Evolutionary conservation across 129 eudicot species (phyloP).

Genomic region (Solidago caesia): DNA sequence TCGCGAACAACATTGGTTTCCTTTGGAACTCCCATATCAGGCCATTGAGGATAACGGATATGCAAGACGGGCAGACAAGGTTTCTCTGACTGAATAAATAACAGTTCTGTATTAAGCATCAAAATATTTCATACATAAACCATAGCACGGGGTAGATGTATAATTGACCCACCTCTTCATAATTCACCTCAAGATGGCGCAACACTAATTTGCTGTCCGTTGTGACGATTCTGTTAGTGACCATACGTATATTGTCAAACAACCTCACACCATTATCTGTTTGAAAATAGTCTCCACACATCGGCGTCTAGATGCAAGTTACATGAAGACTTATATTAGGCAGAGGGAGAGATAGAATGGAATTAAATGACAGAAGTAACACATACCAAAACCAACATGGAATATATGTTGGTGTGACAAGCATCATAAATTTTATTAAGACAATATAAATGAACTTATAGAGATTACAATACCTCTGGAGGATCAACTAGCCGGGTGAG

Average conservation of each 20-base stretch:
- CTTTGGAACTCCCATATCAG: constrained; percentile 82
- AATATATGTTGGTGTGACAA: too few relatives aligned
- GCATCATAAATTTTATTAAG: too few relatives aligned
- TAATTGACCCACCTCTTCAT: constrained; percentile 56
- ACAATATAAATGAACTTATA: too few relatives aligned
- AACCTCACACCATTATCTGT: constrained; percentile 77
- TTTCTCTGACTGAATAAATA: not conserved
- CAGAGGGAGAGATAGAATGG: too few relatives aligned
- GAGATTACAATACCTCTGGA: constrained; percentile 47
- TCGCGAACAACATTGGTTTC: constrained; percentile 76
- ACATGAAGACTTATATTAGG: too few relatives aligned
- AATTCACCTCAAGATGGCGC: constrained; percentile 66
- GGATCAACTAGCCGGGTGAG: constrained; percentile 70
- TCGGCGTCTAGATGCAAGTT: constrained; percentile 46
- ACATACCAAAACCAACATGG: too few relatives aligned
- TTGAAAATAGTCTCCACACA: constrained; percentile 89
- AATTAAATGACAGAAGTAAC: too few relatives aligned
- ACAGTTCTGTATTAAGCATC: too few relatives aligned
- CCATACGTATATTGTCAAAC: constrained; percentile 60
- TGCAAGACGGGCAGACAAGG: constrained; percentile 75
- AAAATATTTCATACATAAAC: too few relatives aligned
- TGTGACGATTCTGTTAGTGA: constrained; percentile 49
- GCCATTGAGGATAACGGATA: constrained; percentile 82
- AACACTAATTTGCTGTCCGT: constrained; percentile 53
- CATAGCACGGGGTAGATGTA: not conserved